Evolutionary conservation across 1,139 yeast genomes (phyloP).

Genomic region (Diutina catenulata): DNA sequence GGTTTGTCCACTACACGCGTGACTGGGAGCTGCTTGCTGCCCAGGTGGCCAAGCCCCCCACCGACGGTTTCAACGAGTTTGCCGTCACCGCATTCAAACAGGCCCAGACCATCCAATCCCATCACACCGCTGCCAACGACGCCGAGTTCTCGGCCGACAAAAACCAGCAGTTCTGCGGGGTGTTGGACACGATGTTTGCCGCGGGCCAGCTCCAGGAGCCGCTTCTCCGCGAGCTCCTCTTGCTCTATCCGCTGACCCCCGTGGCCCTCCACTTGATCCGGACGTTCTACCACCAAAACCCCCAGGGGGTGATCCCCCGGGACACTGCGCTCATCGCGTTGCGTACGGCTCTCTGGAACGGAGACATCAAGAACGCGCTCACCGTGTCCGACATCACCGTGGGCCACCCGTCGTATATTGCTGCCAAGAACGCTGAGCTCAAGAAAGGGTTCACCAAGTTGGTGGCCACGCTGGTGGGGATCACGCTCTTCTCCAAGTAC

Average conservation of each 20-base stretch:
- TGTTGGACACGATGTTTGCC: not conserved
- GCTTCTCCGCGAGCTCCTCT: not conserved
- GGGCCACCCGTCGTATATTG: conserved; percentile 41
- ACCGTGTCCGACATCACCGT: conserved; percentile 49
- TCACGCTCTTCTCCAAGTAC: conserved; percentile 26
- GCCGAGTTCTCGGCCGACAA: not conserved
- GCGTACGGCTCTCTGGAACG: conserved; percentile 44
- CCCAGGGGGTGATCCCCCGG: conserved; percentile 23
- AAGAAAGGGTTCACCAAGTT: conserved; percentile 19
- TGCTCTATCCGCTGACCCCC: conserved; percentile 2
- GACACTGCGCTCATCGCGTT: conserved; percentile 50
- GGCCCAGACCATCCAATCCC: not conserved
- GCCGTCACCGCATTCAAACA: not conserved
- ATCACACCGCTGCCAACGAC: not conserved
- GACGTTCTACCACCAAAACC: conserved; percentile 24
- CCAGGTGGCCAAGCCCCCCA: not conserved
- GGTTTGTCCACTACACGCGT: not conserved
- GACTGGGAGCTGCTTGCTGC: not conserved
- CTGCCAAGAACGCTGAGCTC: conserved; percentile 18
- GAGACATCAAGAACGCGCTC: conserved; percentile 47
- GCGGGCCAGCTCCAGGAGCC: not conserved
- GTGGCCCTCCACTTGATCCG: conserved; percentile 14
- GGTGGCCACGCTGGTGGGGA: conserved; percentile 20
- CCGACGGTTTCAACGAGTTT: not conserved
- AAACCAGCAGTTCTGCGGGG: not conserved